Percentiles rank a stretch among this genome's conserved stretches.
These are phyloP conservation scores for Amoebophrya sp. DNA, from an alignment of 169 alveolate species.

Conservation along the genomic window DNA sequence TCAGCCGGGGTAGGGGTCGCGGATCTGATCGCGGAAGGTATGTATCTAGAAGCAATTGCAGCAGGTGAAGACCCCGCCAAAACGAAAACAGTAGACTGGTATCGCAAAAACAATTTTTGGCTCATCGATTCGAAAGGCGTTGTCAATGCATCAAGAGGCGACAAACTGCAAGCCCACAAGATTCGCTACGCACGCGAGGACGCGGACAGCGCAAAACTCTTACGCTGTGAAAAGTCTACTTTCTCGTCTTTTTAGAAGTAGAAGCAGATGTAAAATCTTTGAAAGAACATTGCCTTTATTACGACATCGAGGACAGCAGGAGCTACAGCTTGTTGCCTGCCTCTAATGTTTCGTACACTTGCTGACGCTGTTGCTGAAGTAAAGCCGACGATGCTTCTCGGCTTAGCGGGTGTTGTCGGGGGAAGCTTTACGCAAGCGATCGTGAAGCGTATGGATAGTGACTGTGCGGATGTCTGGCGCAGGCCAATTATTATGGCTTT, in stretches of 20 bases:
- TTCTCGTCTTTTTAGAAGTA: no score
- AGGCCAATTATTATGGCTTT: conserved; percentile 55
- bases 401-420: conserved; percentile 44
- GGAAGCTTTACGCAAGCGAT: background rate
- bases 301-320: no score
- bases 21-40: conserved; percentile 49
- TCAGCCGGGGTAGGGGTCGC: conserved; percentile 57
- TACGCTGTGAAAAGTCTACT: no score
- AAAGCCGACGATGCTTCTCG: conserved; percentile 50
- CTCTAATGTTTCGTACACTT: conserved; percentile 30
- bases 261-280: no score
- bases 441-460: background rate
- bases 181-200: no score
- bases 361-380: conserved; percentile 45
- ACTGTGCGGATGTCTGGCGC: conserved; percentile 7
- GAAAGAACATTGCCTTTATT: no score
- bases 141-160: conserved; percentile 38
- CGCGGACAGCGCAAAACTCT: no score
- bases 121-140: conserved; percentile 54
- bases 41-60: no score
- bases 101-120: conserved; percentile 48
- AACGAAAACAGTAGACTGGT: no score
- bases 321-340: no score
- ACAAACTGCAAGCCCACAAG: no score
- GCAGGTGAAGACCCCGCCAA: no score